Base-by-base conservation (phyloP, 345 rosid genomes). In the Moringa oleifera region DNA sequence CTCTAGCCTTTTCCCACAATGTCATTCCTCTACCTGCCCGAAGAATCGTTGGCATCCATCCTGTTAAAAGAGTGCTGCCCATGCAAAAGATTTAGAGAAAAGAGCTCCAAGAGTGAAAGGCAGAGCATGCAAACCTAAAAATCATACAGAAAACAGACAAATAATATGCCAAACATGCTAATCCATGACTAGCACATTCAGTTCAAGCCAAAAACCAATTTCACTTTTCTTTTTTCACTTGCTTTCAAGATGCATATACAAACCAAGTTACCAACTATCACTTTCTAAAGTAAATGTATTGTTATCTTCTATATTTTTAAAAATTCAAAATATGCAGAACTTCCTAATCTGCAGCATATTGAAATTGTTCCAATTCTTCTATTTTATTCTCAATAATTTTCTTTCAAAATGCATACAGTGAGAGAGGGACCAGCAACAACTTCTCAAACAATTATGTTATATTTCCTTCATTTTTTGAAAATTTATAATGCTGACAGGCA, bases 21-120 rank as follows among this genome's bases (percentile, higher is more conserved):
- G 77, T 77, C 91, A 85, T 87, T 63, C 95, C 97, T 79, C 91
- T 81, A 31, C 94, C 95, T 11, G 94, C 95, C 68, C 97, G 81
- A 58, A 87, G 80, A 79, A 85, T 73, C 45, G 94, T 87, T 23
- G 94, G 97, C 85, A 90, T 79, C 97, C 97, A 90, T 67, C 97
- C 94, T 0, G 91, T 87, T 58, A 90, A 53, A 72, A 87, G 77
- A 63, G 97, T 90, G 75, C 94, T 90, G 83, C 61, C 1, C 53
- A 49, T 4, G 28, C 61, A 25, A 53, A 10, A 54, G 19, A 52
- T 45, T 61, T 25, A 24, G 25, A 22, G 18, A 49, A 58, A n/a
- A n/a, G n/a, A n/a, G n/a, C n/a, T n/a, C n/a, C n/a, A n/a, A 18
- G 3, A 61, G 19, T 9, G 18, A 23, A 18, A 53, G 36, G 17